Percentiles rank a stretch among this genome's conserved stretches.
These are phyloP conservation scores for Isabelozyma rhagii DNA, from an alignment of 805 yeast genomes.

Conservation along the genomic window DNA sequence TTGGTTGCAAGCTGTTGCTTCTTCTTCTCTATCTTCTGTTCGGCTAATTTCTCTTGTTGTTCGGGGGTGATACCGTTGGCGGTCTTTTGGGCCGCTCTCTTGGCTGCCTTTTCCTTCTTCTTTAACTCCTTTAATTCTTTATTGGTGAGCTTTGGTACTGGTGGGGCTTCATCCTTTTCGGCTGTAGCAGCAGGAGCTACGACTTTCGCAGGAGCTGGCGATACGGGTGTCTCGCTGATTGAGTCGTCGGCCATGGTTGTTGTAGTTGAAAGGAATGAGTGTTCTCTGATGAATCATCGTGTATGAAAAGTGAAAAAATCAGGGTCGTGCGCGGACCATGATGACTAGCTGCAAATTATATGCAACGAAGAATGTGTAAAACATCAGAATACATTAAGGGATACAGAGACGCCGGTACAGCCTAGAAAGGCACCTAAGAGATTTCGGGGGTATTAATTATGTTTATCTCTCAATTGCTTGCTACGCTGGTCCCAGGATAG, in stretches of 20 bases:
- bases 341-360: neutral
- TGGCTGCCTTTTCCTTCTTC: conserved; percentile 87
- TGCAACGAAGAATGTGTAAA: too few relatives aligned
- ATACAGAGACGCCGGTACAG: too few relatives aligned
- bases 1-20: conserved; percentile 40
- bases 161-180: neutral
- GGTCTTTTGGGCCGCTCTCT: conserved; percentile 83
- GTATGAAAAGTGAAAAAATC: neutral
- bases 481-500: too few relatives aligned
- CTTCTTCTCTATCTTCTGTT: conserved; percentile 42
- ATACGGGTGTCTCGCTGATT: neutral
- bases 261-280: neutral
- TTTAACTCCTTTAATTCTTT: conserved; percentile 85
- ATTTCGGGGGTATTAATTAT: too few relatives aligned
- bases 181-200: neutral
- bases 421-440: too few relatives aligned
- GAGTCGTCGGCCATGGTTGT: neutral
- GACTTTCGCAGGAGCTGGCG: conserved; percentile 1
- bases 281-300: neutral
- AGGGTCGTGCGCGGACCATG: neutral
- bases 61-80: conserved; percentile 55
- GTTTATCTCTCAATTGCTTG: too few relatives aligned
- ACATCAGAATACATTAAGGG: too few relatives aligned
- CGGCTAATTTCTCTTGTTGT: conserved; percentile 40
- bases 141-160: conserved; percentile 44